These are phyloP conservation scores for Przewalskia tangutica DNA, from an alignment of 257 asterid species.

Conservation along the genomic window DNA sequence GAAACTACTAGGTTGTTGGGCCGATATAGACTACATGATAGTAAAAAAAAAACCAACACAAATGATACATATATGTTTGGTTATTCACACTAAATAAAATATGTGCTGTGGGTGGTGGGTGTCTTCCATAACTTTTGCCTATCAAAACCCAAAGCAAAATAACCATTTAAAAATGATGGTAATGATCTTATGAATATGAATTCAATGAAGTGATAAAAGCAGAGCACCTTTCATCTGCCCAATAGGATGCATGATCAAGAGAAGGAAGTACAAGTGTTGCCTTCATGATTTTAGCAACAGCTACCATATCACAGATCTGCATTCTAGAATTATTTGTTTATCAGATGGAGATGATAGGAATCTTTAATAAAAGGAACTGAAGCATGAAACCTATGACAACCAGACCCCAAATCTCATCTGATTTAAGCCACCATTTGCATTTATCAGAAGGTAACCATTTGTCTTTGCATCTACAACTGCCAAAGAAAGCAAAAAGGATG, in stretches of 20 bases:
- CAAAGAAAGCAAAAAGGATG: neutral
- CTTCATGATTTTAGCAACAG: constrained; percentile 86
- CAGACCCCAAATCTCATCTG: constrained; percentile 99
- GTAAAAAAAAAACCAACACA: neutral
- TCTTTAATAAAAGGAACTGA: constrained; percentile 7
- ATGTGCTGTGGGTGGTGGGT: neutral
- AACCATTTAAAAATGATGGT: neutral
- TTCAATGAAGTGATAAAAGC: neutral
- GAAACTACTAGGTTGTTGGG: neutral
- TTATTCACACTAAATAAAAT: neutral
- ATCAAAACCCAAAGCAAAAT: neutral
- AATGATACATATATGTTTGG: neutral
- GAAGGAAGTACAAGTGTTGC: constrained; percentile 93
- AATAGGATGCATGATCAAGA: constrained; percentile 89
- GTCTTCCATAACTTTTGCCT: neutral
- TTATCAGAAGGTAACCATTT: constrained; percentile 71
- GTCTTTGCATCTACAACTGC: constrained; percentile 67
- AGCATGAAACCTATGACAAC: constrained; percentile 26
- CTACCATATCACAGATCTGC: constrained; percentile 99
- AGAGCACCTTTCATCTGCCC: constrained; percentile 90
- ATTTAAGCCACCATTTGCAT: constrained; percentile 96
- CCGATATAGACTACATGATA: no score
- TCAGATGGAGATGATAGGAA: constrained; percentile 33
- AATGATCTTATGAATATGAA: neutral
- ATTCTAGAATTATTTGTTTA: constrained; percentile 59